Evolutionary conservation across 2,329 filamentous ascomycete species (phyloP), one percentile per base, ranked within the genome.

Genomic region (Akanthomyces uredinophilus): DNA sequence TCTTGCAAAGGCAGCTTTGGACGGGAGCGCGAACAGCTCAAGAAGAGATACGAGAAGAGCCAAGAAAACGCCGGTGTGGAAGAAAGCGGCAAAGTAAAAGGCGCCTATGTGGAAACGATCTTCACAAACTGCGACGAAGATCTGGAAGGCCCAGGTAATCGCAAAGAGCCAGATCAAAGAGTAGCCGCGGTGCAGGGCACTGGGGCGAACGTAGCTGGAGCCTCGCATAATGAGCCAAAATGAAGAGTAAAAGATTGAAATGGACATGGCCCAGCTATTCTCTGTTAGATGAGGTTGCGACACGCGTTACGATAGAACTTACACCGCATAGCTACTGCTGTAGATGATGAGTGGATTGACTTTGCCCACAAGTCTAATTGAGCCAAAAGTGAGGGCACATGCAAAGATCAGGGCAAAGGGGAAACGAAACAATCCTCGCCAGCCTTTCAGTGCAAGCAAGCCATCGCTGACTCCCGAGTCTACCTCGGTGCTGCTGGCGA

Each of bases 321-420:
- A 83, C 70, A 97, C 89, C 5, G 90, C 82, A 72, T 95, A 98
- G 53, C 87, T 83, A 68, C 90, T 96, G 75, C 91, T 93, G 77
- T 97, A 95, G n/a, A 95, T 80, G 68, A 98, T 92, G 68, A 91
- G 84, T 1, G 94, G 92, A 70, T 98, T 98, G 71, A 94, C 78
- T 73, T 95, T 96, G 43, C 85, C 84, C 47, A 96, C 70, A 57
- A 98, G 75, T 67, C 90, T 90, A 1, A 90, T 89, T 20, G 91
- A 80, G 0, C 85, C 90, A 27, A 96, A 73, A 0, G 89, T 85
- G n/a, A 89, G 77, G 0, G 81, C 87, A 1, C 83, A 85, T 0
- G 93, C 83, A 39, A 91, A 80, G 22, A 82, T 70, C 46, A 96
- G 80, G 1, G 92, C 86, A 55, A 96, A 77, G 0, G 93, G 92